Evolutionary conservation across 345 rosid species (phyloP).

Genomic region (Rhizophora mangle): DNA sequence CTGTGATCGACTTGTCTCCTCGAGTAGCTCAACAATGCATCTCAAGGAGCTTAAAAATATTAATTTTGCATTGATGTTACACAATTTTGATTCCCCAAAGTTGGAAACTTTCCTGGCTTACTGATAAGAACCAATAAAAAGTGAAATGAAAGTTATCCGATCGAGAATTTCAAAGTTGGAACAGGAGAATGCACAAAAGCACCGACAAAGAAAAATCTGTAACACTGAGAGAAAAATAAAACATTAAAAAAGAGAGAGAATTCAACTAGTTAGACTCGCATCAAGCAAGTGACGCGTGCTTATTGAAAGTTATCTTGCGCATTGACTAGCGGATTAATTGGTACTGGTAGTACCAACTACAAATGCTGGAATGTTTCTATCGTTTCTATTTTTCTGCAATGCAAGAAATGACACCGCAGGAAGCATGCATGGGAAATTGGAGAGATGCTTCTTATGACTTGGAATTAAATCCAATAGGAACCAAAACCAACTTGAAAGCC

Average conservation of each 20-base stretch:
- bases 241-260: not conserved
- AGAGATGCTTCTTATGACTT: not conserved
- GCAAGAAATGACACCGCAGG: not conserved
- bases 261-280: not conserved
- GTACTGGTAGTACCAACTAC: not conserved
- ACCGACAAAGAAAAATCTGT: not conserved
- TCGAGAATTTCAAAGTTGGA: slow-evolving; percentile 11
- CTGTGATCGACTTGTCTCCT: too few species aligned
- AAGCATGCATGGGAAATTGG: slow-evolving; percentile 1
- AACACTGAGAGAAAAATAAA: not conserved
- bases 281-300: not conserved
- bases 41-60: too few species aligned
- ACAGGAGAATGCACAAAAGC: slow-evolving; percentile 32
- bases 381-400: not conserved
- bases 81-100: too few species aligned
- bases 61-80: too few species aligned
- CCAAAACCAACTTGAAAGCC: slow-evolving; percentile 4
- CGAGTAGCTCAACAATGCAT: too few species aligned
- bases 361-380: not conserved
- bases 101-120: not conserved
- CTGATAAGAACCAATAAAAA: not conserved
- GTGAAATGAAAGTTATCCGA: not conserved
- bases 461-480: not conserved
- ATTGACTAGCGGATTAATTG: not conserved
- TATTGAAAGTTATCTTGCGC: not conserved